Evolutionary conservation across 2,329 filamentous ascomycete species (phyloP), one percentile per base, ranked within the genome.

Genomic region (Cladobotryum protrusum): DNA sequence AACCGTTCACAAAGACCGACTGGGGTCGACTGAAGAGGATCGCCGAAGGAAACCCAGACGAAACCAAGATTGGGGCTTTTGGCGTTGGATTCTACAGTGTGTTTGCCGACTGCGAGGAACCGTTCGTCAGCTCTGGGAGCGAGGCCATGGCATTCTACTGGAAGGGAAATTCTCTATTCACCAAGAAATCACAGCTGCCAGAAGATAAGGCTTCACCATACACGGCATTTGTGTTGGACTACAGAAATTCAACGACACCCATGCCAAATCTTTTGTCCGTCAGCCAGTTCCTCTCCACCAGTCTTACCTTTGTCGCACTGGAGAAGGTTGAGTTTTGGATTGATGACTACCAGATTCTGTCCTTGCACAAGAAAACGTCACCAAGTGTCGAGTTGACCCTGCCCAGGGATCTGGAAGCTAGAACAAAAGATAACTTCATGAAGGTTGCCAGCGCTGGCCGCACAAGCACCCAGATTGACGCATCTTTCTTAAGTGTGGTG

Each of bases 61-160:
- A 99, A 71, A 97, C 91, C 43, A 99, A 99, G 74, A 99, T 99
- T 61, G 93, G 93, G 48, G 95, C 93, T 3, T 99, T 99, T 66
- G 93, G 93, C 57, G 93, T 99, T 32, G 93, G 93, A 2, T 99
- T 99, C 72, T 99, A 99, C 76, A 95, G 89, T 66, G 92, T 97
- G 36, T 99, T 99, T 66, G 89, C 93, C 54, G 93, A 99, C 66
- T 99, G 92, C 65, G 95, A 99, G 68, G 90, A 96, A 59, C 93
- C 93, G 0, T 97, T 99, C 63, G 87, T 99, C 56, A 93, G 89
- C 57, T 97, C 92, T 1, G 93, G 93, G 1, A 81, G 79, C 54
- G 85, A 95, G 68, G 91, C 90, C 35, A 96, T 99, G 89, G 92
- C 92, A 0, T 99, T 99, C 64, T 99, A 96, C 72, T 99, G 93